Percentiles rank a stretch among this genome's conserved stretches.
Conservation (phyloP, 2,329 filamentous ascomycete species). For the Pseudopyrenochaeta lycopersici region DNA sequence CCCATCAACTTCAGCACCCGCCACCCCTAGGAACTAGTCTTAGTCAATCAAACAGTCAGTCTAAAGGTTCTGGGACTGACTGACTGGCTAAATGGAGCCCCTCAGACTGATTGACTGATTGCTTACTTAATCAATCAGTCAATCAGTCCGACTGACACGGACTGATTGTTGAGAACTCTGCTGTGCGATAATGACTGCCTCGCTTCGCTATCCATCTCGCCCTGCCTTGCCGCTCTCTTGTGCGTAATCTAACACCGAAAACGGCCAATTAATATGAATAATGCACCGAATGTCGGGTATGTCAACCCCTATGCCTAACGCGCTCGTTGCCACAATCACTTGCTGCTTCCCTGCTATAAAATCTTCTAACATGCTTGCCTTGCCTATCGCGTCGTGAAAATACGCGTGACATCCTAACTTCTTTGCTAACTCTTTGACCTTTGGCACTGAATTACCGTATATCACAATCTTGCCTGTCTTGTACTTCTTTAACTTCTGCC, state of each 20-base stretch:
- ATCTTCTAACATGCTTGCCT: constrained; percentile 12
- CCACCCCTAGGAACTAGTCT: no score
- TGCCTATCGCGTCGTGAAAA: constrained; percentile 10
- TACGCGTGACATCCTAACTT: constrained; percentile 11
- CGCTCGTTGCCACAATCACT: constrained; percentile 19
- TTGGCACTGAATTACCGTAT: constrained; percentile 6
- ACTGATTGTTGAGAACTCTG: no score
- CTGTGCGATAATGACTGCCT: constrained; percentile 11
- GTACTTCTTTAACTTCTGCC: constrained; percentile 6
- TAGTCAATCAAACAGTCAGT: no score
- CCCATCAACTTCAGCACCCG: no score
- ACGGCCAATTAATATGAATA: constrained; percentile 12
- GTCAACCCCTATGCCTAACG: constrained; percentile 19
- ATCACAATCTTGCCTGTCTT: constrained; percentile 11
- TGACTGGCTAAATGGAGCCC: no score
- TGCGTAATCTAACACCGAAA: constrained; percentile 11
- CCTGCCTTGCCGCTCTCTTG: constrained; percentile 13
- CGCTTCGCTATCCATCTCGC: constrained; percentile 2
- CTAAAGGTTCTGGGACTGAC: no score
- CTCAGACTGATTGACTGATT: no score
- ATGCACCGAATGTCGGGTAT: constrained; percentile 10
- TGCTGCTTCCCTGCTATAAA: constrained; percentile 7
- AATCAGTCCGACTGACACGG: no score
- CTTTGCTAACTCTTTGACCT: constrained; percentile 14
- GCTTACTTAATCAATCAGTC: no score